A percentile compares a stretch with the other conserved stretches of the same genome.
phyloP scores from a whole-genome alignment of 352 stramenopile genomes.

The Aphanomyces stellatus region DNA sequence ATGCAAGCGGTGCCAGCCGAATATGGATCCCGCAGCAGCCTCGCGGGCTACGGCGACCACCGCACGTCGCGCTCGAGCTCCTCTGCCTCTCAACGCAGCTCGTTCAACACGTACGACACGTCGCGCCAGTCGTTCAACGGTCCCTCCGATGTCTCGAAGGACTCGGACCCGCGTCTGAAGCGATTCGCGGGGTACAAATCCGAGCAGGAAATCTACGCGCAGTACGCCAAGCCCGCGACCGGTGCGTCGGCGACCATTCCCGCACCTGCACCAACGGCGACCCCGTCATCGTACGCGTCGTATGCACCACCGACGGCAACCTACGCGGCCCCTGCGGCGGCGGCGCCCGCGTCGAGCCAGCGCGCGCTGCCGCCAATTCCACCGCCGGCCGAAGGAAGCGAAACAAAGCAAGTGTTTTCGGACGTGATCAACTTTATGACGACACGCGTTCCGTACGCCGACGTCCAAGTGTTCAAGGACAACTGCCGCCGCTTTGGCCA shows the following conservation, averaged over 20 bases:
- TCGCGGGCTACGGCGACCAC: constrained; percentile 14
- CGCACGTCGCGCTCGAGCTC: constrained; percentile 8
- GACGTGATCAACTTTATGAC: constrained; percentile 73
- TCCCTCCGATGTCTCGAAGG: constrained; percentile 9
- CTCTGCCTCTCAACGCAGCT: background rate
- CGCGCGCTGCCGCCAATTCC: constrained; percentile 34
- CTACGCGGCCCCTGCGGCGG: constrained; percentile 20
- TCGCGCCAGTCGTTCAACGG: constrained; percentile 14
- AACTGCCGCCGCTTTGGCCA: constrained; percentile 83
- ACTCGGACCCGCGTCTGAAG: constrained; percentile 52
- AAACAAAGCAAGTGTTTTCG: constrained; percentile 79
- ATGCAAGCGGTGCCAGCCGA: constrained; percentile 11
- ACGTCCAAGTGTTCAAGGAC: constrained; percentile 80
- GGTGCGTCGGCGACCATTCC: background rate
- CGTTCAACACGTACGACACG: background rate
- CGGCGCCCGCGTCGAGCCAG: constrained; percentile 30
- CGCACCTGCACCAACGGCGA: background rate
- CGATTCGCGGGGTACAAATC: constrained; percentile 75
- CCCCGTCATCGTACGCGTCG: too few relatives aligned
- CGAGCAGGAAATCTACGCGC: constrained; percentile 66
- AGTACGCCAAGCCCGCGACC: constrained; percentile 43
- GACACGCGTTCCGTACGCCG: constrained; percentile 68
- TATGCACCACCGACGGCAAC: constrained; percentile 22
- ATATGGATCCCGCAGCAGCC: constrained; percentile 11
- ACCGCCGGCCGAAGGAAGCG: constrained; percentile 36